phyloP scores from a whole-genome alignment of 495 filamentous ascomycete genomes.

The Cercophora scortea region DNA sequence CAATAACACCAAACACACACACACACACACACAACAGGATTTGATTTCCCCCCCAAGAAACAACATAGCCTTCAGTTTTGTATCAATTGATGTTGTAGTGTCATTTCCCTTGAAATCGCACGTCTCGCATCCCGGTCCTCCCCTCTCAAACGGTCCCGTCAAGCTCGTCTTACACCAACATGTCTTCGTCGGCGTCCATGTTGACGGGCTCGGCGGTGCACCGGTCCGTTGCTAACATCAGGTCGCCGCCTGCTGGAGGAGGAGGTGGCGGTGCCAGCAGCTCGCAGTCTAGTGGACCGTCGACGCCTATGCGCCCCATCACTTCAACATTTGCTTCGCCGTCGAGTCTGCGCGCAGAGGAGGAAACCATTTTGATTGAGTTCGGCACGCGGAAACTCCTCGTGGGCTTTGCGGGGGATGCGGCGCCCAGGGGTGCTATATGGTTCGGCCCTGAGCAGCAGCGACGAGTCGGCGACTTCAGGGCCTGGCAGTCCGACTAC shows the following conservation, averaged over 20 bases:
- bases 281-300: conserved; percentile 33
- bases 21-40: too few relatives aligned
- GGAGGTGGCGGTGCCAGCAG: conserved; percentile 8
- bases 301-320: conserved; percentile 53
- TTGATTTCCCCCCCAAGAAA: too few relatives aligned
- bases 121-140: neutral
- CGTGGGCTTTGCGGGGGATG: conserved; percentile 79
- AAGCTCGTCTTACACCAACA: neutral
- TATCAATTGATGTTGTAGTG: too few relatives aligned
- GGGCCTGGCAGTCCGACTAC: conserved; percentile 56
- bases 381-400: conserved; percentile 72
- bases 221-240: conserved; percentile 45
- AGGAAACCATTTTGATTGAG: conserved; percentile 77
- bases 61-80: too few relatives aligned
- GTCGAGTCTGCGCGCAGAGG: conserved; percentile 67
- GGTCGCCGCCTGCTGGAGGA: conserved; percentile 20
- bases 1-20: too few relatives aligned
- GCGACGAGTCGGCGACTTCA: conserved; percentile 74
- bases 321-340: conserved; percentile 65
- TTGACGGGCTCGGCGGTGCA: conserved; percentile 28
- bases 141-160: neutral
- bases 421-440: conserved; percentile 60
- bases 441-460: conserved; percentile 65
- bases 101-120: neutral
- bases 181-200: conserved; percentile 12